phyloP scores from a whole-genome alignment of 768 basidiomycete genomes.

The Leccinum ochraceum region DNA sequence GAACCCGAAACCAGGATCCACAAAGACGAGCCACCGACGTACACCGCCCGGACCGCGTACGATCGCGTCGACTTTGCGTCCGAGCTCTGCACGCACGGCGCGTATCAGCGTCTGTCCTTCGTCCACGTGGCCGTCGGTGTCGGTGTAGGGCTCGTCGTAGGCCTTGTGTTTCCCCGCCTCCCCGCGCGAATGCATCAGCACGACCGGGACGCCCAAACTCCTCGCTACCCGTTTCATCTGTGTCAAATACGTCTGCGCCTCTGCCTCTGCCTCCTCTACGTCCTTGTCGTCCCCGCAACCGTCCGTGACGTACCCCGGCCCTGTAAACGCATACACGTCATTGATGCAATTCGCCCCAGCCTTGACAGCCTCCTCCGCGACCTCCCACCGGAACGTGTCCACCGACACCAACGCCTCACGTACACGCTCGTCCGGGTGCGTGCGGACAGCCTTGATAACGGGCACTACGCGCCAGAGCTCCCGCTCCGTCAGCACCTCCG shows the following conservation, averaged over 20 bases:
- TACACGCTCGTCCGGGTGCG: slow-evolving; percentile 21
- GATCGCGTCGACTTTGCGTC: slow-evolving; percentile 60
- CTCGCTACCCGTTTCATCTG: slow-evolving; percentile 68
- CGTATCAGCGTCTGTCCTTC: slow-evolving; percentile 43
- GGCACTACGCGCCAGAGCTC: slow-evolving; percentile 77
- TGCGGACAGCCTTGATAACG: slow-evolving; percentile 59
- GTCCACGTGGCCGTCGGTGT: slow-evolving; percentile 21
- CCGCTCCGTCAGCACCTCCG: slow-evolving; percentile 62
- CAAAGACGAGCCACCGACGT: slow-evolving; percentile 83
- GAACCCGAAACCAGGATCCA: slow-evolving; percentile 94
- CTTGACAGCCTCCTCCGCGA: slow-evolving; percentile 46
- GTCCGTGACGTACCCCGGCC: slow-evolving; percentile 48
- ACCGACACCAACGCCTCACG: slow-evolving; percentile 23
- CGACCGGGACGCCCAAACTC: slow-evolving; percentile 69
- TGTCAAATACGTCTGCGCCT: slow-evolving; percentile 42
- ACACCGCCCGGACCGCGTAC: slow-evolving; percentile 72
- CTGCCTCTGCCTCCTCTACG: slow-evolving; percentile 26
- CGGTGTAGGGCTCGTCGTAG: slow-evolving; percentile 48
- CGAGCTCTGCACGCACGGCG: slow-evolving; percentile 73
- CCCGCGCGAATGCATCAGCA: slow-evolving; percentile 93
- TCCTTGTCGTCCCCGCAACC: neutral
- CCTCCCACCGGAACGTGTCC: slow-evolving; percentile 31
- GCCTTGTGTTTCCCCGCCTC: slow-evolving; percentile 79
- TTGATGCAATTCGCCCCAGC: slow-evolving; percentile 88
- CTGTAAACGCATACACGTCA: slow-evolving; percentile 84